Base-by-base conservation (phyloP, 345 rosid species). In the Boechera stricta region DNA sequence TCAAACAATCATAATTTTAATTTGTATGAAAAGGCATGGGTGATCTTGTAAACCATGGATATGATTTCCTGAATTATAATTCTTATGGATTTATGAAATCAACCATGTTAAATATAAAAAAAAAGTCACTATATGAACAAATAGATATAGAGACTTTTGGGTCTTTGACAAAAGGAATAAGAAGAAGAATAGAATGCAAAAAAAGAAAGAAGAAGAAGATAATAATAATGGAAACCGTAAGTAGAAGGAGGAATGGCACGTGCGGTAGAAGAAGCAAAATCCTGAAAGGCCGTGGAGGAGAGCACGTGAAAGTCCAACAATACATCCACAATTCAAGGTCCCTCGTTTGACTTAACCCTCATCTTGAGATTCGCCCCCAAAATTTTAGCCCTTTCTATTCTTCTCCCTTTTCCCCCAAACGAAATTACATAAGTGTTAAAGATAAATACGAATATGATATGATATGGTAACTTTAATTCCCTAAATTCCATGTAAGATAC, bases 281-380 rank as follows among this genome's bases (percentile, higher is more conserved):
- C 73, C 80, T 48, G 56, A 75, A 80, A 75, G 77, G 21, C 69
- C 74, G 80, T 72, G 62, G 80, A 67, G 63, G 32, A 47, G 62
- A 76, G 65, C 83, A 80, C 83, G 81, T 72, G 83, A 71, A 54
- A 75, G 73, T 71, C 83, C 80, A 71, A 67, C 74, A 79, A 64
- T 67, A 75, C 61, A 70, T 79, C 73, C 83, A 61, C 75, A 72
- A 48, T 81, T 73, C 83, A 81, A 76, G 78, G 81, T 55, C 28
- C 57, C 83, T 81, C 64, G 78, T 81, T 81, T 81, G 81, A 81
- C 83, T 76, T 60, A 65, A 29, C 45, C 44, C 41, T 32, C 16
- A 1, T 62, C 78, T 79, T 29, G 78, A 73, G 71, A 79, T 79
- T 60, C 71, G 21, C 28, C 60, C 44, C 78, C 12, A 10, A 16